These are phyloP conservation scores for Colletotrichum orbiculare DNA, from an alignment of 2,329 filamentous ascomycete species.

Conservation along the genomic window DNA sequence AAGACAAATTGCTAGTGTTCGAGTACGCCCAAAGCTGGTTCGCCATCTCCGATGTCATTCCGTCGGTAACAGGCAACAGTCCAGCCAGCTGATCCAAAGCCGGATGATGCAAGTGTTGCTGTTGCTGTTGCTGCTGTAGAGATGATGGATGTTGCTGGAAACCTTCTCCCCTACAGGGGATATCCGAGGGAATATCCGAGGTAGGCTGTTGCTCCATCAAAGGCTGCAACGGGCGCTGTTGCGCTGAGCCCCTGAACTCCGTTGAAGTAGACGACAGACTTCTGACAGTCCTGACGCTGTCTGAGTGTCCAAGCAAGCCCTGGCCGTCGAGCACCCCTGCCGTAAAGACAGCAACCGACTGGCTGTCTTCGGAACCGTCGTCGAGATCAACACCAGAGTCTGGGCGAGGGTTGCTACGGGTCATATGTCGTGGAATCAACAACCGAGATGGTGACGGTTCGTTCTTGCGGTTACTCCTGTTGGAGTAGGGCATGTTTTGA, in stretches of 20 bases:
- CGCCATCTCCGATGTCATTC: constrained; percentile 30
- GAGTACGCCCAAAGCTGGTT: constrained; percentile 27
- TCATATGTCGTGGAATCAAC: constrained; percentile 39
- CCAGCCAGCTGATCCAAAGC: constrained; percentile 4
- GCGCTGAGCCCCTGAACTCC: constrained; percentile 26
- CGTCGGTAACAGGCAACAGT: constrained; percentile 9
- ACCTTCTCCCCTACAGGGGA: background rate
- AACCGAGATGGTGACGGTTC: constrained; percentile 40
- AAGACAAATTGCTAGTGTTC: background rate
- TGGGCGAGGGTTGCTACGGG: constrained; percentile 44
- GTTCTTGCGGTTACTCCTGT: constrained; percentile 53
- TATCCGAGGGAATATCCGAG: constrained; percentile 3
- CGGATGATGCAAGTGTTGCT: background rate
- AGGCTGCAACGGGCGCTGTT: constrained; percentile 26
- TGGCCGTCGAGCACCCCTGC: constrained; percentile 15
- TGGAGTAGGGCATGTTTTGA: constrained; percentile 51
- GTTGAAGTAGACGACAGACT: constrained; percentile 33
- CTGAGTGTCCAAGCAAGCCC: constrained; percentile 40
- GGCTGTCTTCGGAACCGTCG: constrained; percentile 49
- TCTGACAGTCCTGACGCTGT: constrained; percentile 46
- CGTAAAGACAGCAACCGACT: constrained; percentile 26
- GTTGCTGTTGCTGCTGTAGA: constrained; percentile 16
- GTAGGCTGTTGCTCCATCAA: constrained; percentile 31
- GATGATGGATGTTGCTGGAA: constrained; percentile 6
- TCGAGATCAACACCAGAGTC: constrained; percentile 54